phyloP scores from a whole-genome alignment of 2,329 filamentous ascomycete genomes.

The Cladosporium cucumerinum region DNA sequence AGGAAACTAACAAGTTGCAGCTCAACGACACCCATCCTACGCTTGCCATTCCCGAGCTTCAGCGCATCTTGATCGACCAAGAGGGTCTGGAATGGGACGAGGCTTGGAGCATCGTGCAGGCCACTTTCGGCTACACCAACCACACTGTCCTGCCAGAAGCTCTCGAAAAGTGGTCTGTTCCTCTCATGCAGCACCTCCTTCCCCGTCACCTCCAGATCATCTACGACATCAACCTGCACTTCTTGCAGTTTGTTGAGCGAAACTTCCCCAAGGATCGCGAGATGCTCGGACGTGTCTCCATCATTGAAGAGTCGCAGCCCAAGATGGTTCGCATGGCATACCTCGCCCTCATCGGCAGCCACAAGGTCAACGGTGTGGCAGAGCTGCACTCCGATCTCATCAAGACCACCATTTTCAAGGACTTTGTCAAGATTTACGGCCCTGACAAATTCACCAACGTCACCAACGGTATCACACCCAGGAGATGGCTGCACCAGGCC shows the following conservation, averaged over 20 bases:
- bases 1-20: conserved; percentile 16
- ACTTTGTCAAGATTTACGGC: conserved; percentile 93
- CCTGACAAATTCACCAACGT: conserved; percentile 98
- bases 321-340: conserved; percentile 99
- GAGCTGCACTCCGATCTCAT: conserved; percentile 97
- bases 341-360: conserved; percentile 90
- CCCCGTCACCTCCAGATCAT: conserved; percentile 95
- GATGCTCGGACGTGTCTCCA: conserved; percentile 80
- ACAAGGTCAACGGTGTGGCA: conserved; percentile 98
- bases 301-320: conserved; percentile 93
- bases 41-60: conserved; percentile 90
- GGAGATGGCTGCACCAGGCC: conserved; percentile 95
- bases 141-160: conserved; percentile 97
- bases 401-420: conserved; percentile 99
- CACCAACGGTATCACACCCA: conserved; percentile 94
- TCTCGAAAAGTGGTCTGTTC: conserved; percentile 96
- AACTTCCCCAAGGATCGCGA: conserved; percentile 87
- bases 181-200: conserved; percentile 84
- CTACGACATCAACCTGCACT: conserved; percentile 94
- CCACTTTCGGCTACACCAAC: conserved; percentile 91
- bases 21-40: conserved; percentile 98
- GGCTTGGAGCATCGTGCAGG: conserved; percentile 70
- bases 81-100: conserved; percentile 92
- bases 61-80: conserved; percentile 83
- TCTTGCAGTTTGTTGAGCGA: conserved; percentile 87